These are phyloP conservation scores for Kodamaea arcana DNA, from an alignment of 1,139 yeast species.

Conservation along the genomic window DNA sequence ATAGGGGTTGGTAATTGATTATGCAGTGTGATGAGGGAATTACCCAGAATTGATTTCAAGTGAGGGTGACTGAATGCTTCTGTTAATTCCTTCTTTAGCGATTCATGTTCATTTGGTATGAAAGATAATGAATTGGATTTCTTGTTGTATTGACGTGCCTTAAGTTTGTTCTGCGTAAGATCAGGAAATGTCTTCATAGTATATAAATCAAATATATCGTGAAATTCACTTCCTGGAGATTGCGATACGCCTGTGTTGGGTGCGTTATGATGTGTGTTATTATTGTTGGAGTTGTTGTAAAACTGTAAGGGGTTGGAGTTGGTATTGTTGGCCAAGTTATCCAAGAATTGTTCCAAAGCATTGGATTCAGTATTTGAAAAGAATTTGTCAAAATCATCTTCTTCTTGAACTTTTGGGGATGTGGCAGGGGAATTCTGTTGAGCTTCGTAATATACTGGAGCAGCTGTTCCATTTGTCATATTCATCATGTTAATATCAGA, in stretches of 20 bases:
- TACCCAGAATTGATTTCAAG: constrained; percentile 8
- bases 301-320: constrained; percentile 29
- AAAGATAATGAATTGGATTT: constrained; percentile 4
- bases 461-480: neutral
- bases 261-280: neutral
- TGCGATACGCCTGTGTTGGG: neutral
- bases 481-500: neutral
- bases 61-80: constrained; percentile 36
- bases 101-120: constrained; percentile 13
- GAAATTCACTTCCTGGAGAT: constrained; percentile 11
- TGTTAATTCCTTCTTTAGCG: constrained; percentile 28
- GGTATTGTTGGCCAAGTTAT: constrained; percentile 37
- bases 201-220: constrained; percentile 26
- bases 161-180: constrained; percentile 2
- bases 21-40: constrained; percentile 2
- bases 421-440: neutral
- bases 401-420: constrained; percentile 8
- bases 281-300: constrained; percentile 17
- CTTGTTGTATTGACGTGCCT: neutral
- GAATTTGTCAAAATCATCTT: constrained; percentile 41
- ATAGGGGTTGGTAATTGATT: constrained; percentile 32
- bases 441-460: neutral
- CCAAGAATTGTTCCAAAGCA: constrained; percentile 44
- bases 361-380: constrained; percentile 43
- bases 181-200: constrained; percentile 24